Evolutionary conservation across 129 eudicot genomes (phyloP), one percentile per base, ranked within the genome.

Genomic region (Centaurea solstitialis): DNA sequence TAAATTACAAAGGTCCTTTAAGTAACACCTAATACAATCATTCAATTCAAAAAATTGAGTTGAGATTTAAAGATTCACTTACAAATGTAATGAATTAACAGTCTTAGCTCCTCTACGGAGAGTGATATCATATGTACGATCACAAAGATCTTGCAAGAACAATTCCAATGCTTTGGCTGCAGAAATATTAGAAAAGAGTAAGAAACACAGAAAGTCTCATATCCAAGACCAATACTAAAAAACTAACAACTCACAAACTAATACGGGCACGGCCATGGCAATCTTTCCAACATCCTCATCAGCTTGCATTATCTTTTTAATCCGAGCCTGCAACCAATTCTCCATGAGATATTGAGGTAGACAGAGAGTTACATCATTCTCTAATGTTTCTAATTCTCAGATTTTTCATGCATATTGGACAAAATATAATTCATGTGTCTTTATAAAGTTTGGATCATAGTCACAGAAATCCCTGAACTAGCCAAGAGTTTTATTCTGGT

Each of bases 221-320:
- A 26, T 4, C 9, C 2, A 67, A 13, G 47, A 59, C 22, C 47
- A 9, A 79, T 74, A 41, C 65, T 76, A 43, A 62, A 43, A 0
- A 11, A n/a, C 39, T 5, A 65, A 83, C 74, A 47, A 90, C 97
- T 81, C 84, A 92, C 97, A 92, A n/a, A 92, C 97, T 87, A 92
- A 80, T 81, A 92, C 91, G 9, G 97, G 97, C 35, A 92, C 97
- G 62, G 97, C 97, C 94, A 90, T 88, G 35, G 97, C 97, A 82
- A 92, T 92, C 89, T 92, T 92, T 72, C 97, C 97, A 22, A 92
- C 94, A 73, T 92, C 97, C 85, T 92, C 97, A 81, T 92, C 94
- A 72, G 97, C 91, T 84, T 92, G 97, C 97, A 92, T 92, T n/a
- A 92, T 92, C 79, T 90, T 90, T 73, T 92, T 90, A 28, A 90